Base-by-base conservation (phyloP, 768 basidiomycete genomes). In the Russula abietina region DNA sequence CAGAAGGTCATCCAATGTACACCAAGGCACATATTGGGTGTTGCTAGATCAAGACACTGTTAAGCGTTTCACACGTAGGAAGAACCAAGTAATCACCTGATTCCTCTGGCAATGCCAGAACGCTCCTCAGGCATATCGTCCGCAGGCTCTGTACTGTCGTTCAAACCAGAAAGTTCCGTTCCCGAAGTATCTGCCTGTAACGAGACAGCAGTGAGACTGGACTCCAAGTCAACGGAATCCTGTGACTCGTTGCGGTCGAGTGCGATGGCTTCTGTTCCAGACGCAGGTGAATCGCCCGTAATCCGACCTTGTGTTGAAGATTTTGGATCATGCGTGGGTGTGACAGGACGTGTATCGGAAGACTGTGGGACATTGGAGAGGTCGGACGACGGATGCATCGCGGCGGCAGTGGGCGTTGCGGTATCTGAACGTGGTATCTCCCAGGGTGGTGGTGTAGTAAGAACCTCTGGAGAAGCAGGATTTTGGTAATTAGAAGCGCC, bases 1-100 rank as follows among this genome's bases (percentile, higher is more conserved):
- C 45, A 93, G 75, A 45, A 93, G 76, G 67, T 91, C 89, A 4
- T 92, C 89, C 57, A 92, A 70, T 45, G 85, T 86, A 52, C 86
- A 86, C 80, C 85, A 92, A 61, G 87, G 84, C 22, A 83, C 79
- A 26, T 87, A 82, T 66, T 84, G 77, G 55, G 79, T 81, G 66
- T 36, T 78, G 57, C 78, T 79, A 26, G 8, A 30, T 65, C 45
- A 58, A 45, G 56, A 41, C 59, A 52, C 46, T 59, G 51, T 30
- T 53, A 6, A 45, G 43, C 39, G 16, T n/a, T 46, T 30, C 4
- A n/a, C 8, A 60, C 55, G 30, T 49, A 48, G 16, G 32, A n/a
- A n/a, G 36, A 32, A 28, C 46, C 57, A 45, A 22, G 45, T 36
- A 17, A 78, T 68, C 55, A 88, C 83, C 79, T 73, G 59, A 83